Conservation (phyloP, 306 rosid genomes). For the Acmispon strigosus region DNA sequence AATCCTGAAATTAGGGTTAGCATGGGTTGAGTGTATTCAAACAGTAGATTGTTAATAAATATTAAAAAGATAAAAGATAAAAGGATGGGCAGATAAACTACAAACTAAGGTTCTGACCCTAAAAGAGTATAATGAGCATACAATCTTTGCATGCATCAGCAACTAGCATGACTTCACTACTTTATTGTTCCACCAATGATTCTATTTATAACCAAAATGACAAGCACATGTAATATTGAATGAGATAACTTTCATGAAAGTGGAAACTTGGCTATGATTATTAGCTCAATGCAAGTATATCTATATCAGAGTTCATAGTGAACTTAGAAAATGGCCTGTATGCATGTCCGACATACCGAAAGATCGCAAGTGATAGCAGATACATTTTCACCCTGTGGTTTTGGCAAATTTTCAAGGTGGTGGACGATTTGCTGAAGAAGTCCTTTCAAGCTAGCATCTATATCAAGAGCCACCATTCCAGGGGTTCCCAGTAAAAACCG, state of each 20-base stretch:
- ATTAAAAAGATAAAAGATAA: neutral
- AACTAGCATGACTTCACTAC: conserved; percentile 5
- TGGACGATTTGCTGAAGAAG: conserved; percentile 72
- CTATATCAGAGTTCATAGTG: neutral
- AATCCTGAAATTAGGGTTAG: conserved; percentile 49
- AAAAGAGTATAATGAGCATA: conserved; percentile 4
- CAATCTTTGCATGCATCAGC: conserved; percentile 12
- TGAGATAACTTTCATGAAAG: conserved; percentile 1
- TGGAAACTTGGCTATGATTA: conserved; percentile 3
- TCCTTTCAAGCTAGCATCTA: conserved; percentile 77
- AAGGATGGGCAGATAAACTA: neutral
- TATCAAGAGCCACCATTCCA: conserved; percentile 98
- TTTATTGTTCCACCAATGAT: conserved; percentile 5
- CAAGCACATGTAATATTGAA: neutral
- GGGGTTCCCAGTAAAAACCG: conserved; percentile 90
- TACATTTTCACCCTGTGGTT: conserved; percentile 87
- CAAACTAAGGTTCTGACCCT: conserved; percentile 9
- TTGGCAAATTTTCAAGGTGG: conserved; percentile 89
- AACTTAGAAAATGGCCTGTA: conserved; percentile 1
- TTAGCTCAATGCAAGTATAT: conserved; percentile 1
- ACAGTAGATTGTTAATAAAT: neutral
- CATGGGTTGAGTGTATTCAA: neutral
- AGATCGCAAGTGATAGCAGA: conserved; percentile 86
- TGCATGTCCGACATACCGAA: conserved; percentile 61
- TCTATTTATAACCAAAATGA: no score